Evolutionary conservation across 1,139 yeast species (phyloP).

Genomic region (Suhomyces bolitotheri): DNA sequence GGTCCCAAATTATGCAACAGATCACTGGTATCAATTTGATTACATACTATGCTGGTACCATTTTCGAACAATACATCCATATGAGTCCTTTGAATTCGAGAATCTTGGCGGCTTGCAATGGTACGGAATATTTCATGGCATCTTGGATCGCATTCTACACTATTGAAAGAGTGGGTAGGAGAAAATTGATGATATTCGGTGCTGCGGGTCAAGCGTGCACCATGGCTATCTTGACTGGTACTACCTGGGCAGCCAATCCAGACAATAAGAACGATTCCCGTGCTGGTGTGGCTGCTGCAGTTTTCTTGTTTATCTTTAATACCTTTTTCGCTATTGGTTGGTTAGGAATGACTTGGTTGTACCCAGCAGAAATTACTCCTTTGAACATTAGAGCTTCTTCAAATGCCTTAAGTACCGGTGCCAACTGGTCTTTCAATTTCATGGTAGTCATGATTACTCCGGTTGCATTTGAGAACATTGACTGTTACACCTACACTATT

Average conservation of each 20-base stretch:
- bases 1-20: constrained; percentile 58
- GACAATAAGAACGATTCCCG: constrained; percentile 11
- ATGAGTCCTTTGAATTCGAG: constrained; percentile 50
- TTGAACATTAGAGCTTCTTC: constrained; percentile 37
- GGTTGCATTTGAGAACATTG: constrained; percentile 31
- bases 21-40: constrained; percentile 67
- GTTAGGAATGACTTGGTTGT: constrained; percentile 29
- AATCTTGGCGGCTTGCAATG: constrained; percentile 63
- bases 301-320: constrained; percentile 38
- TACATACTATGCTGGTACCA: constrained; percentile 64
- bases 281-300: constrained; percentile 35
- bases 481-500: constrained; percentile 33
- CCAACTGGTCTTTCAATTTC: constrained; percentile 39
- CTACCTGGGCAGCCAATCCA: constrained; percentile 31
- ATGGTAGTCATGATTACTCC: constrained; percentile 40
- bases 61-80: constrained; percentile 48
- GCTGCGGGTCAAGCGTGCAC: constrained; percentile 48
- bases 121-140: constrained; percentile 59
- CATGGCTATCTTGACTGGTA: constrained; percentile 32
- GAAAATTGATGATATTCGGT: constrained; percentile 57
- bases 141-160: constrained; percentile 64
- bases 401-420: constrained; percentile 37
- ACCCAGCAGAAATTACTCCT: constrained; percentile 34
- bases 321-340: constrained; percentile 35
- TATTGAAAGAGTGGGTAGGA: constrained; percentile 66